Conservation (phyloP, 2,329 filamentous ascomycete species). For the Penicillium carneum region DNA sequence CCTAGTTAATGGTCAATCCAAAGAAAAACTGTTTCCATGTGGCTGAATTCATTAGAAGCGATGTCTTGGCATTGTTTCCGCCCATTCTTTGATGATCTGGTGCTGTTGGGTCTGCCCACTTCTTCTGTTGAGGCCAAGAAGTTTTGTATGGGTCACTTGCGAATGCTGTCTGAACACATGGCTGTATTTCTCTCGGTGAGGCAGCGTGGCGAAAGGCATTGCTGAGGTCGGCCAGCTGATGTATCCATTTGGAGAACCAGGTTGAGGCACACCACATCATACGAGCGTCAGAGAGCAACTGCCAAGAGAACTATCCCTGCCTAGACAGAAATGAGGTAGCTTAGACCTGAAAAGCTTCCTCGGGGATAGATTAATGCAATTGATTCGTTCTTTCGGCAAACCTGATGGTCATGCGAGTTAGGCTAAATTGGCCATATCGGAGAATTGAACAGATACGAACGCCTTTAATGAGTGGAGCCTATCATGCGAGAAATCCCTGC, state of each 20-base stretch:
- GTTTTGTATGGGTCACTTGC: background rate
- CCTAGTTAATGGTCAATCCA: background rate
- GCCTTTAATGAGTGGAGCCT: background rate
- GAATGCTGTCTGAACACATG: background rate
- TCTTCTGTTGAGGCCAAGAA: background rate
- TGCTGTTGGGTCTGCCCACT: background rate
- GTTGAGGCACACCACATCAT: background rate
- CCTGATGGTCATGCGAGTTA: background rate
- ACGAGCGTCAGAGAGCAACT: background rate
- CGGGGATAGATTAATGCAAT: background rate
- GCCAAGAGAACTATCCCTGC: background rate
- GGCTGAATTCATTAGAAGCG: background rate
- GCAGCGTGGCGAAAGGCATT: background rate
- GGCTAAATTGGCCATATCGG: background rate
- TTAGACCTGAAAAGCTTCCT: background rate
- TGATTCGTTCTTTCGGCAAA: background rate
- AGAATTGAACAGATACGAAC: constrained; percentile 4
- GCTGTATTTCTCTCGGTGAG: background rate
- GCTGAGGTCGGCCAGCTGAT: background rate
- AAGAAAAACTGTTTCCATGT: background rate
- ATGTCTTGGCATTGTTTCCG: background rate
- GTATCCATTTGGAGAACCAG: background rate
- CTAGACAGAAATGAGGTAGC: background rate
- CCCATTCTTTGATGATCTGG: background rate
- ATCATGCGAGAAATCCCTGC: background rate